phyloP scores from a whole-genome alignment of 805 yeast species.

The Saturnispora diversa region DNA sequence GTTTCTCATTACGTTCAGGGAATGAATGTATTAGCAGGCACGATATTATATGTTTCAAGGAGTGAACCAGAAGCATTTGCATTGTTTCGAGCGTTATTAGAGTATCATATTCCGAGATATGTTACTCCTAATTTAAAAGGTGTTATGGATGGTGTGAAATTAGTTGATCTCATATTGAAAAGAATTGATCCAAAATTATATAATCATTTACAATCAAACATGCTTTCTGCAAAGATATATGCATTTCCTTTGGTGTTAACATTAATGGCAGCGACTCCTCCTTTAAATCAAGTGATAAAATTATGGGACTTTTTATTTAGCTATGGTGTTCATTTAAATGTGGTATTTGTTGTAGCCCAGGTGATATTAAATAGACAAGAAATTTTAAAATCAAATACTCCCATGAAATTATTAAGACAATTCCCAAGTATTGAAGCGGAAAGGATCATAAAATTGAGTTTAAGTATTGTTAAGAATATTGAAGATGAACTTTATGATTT shows the following conservation, averaged over 20 bases:
- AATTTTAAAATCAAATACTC: conserved; percentile 52
- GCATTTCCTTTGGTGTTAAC: conserved; percentile 82
- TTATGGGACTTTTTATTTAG: conserved; percentile 91
- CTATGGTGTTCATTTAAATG: conserved; percentile 82
- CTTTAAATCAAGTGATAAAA: conserved; percentile 61
- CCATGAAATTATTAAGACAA: conserved; percentile 67
- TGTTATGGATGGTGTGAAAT: conserved; percentile 64
- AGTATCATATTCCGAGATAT: conserved; percentile 65
- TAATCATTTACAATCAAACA: conserved; percentile 48
- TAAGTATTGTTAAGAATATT: conserved; percentile 69
- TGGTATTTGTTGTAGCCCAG: conserved; percentile 78
- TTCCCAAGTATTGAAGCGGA: conserved; percentile 66
- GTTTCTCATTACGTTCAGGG: conserved; percentile 78
- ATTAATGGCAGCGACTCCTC: conserved; percentile 82
- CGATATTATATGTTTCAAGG: conserved; percentile 64
- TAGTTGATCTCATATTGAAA: conserved; percentile 67
- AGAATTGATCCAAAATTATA: conserved; percentile 67
- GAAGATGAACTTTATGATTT: conserved; percentile 60
- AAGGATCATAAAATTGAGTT: conserved; percentile 67
- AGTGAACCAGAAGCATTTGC: conserved; percentile 84
- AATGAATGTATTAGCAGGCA: conserved; percentile 80
- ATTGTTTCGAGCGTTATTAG: conserved; percentile 54
- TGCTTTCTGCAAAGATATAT: conserved; percentile 75
- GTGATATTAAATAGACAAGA: conserved; percentile 58
- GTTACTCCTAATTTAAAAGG: conserved; percentile 72